Percentiles rank a stretch among this genome's conserved stretches.
These are phyloP conservation scores for Carex kokanica DNA, from an alignment of 176 grass and related monocot species.

Conservation along the genomic window DNA sequence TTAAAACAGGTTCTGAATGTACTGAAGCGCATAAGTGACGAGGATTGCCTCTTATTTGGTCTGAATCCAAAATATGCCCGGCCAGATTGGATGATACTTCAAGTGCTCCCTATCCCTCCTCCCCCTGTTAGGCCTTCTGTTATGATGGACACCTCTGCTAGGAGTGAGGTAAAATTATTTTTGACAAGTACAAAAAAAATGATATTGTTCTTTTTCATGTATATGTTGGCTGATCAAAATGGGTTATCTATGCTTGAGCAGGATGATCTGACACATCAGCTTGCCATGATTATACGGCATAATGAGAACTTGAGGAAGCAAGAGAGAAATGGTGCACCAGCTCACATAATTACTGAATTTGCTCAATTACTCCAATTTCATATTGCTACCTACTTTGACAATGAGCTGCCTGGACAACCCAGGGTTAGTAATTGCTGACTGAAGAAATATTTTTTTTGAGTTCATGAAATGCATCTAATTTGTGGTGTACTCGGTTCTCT, in stretches of 20 bases:
- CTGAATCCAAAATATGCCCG: conserved; percentile 88
- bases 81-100: conserved; percentile 99
- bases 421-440: conserved; percentile 8
- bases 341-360: conserved; percentile 98
- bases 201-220: neutral
- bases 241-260: conserved; percentile 30
- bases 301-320: conserved; percentile 96
- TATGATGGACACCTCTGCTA: conserved; percentile 99
- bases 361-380: conserved; percentile 95
- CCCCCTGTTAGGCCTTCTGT: conserved; percentile 98
- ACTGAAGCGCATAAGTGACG: conserved; percentile 93
- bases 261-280: conserved; percentile 98
- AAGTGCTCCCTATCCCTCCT: conserved; percentile 96
- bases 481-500: conserved; percentile 2
- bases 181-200: neutral
- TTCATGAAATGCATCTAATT: neutral
- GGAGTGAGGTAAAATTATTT: conserved; percentile 66
- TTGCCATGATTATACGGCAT: conserved; percentile 97
- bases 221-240: conserved; percentile 5
- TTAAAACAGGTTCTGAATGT: conserved; percentile 79
- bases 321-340: conserved; percentile 96
- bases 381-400: conserved; percentile 98
- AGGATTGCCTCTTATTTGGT: conserved; percentile 86
- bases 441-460: neutral
- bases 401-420: conserved; percentile 96